These are phyloP conservation scores for Gracilaria vermiculophylla DNA, from an alignment of 23 red algal species.

Conservation along the genomic window DNA sequence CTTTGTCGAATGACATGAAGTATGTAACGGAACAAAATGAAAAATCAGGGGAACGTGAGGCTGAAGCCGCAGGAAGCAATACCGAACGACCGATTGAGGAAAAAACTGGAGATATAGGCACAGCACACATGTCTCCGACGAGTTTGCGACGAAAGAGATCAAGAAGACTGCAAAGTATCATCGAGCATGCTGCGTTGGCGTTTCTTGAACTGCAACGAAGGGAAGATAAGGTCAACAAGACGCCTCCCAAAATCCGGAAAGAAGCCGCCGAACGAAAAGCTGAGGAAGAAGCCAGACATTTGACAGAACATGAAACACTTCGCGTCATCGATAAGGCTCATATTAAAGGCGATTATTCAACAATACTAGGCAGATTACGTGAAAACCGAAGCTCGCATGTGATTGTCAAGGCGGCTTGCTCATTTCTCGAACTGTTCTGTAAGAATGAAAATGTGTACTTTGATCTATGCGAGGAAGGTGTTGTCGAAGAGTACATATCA, in stretches of 20 bases:
- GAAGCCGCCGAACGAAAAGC: constrained; percentile 36
- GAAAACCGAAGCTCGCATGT: constrained; percentile 14
- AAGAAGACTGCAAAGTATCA: constrained; percentile 36
- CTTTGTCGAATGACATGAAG: neutral
- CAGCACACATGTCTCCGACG: neutral
- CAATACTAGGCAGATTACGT: constrained; percentile 16
- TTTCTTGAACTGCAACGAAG: constrained; percentile 44
- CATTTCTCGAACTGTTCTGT: constrained; percentile 10
- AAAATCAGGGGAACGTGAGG: neutral
- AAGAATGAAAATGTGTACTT: constrained; percentile 24
- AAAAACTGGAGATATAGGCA: neutral
- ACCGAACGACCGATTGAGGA: neutral
- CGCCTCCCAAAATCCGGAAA: constrained; percentile 32
- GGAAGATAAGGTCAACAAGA: constrained; percentile 22
- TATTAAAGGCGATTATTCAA: neutral
- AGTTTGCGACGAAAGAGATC: constrained; percentile 33
- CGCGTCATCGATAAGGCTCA: constrained; percentile 24
- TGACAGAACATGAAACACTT: constrained; percentile 19
- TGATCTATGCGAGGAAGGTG: constrained; percentile 60
- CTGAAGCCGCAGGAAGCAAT: neutral
- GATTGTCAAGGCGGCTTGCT: constrained; percentile 9
- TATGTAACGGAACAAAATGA: neutral
- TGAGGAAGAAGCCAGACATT: constrained; percentile 20
- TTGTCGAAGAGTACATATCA: constrained; percentile 51
- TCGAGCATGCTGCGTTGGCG: constrained; percentile 34